Base-by-base conservation (phyloP, 176 grass and related monocot genomes). In the Hordeum marinum region DNA sequence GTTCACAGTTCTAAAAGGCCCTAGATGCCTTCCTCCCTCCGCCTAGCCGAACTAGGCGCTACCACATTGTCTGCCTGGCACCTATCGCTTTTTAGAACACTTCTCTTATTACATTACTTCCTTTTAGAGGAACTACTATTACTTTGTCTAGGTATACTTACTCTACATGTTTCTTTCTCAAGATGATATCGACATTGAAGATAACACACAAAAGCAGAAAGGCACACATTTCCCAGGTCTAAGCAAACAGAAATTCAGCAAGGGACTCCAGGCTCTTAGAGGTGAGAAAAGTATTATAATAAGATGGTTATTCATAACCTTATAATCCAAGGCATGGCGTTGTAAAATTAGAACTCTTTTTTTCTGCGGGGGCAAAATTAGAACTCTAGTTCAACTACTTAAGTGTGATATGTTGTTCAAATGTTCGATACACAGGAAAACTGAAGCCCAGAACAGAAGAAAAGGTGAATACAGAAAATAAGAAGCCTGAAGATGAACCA, bases 141-240 rank as follows among this genome's bases (percentile, higher is more conserved):
- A 12, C 80, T 77, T 89, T 83, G 23, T 40, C 8, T 32, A 41
- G 5, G 21, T 70, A 37, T 84, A 73, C 80, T 87, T 42, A 83
- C 78, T 57, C 11, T 82, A 37, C 54, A 70, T 62, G 26, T 41
- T 82, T 97, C 48, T 88, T 32, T 62, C 32, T 78, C 17, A 86
- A 98, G 92, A 98, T 90, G 95, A 98, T 91, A 98, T 98, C 63
- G 80, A 95, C 66, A 84, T 98, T 64, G 93, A 99, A 35, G 96
- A 94, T 27, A 79, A 42, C 72, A 87, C 86, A 66, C 87, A 89
- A 18, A 94, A 99, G 83, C 84, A 92, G 32, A 99, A 92, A 92
- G 96, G 84, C 63, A 82, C 86, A 68, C 93, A 92, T 78, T 94
- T 96, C 83, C 74, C 91, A 68, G 91, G 73, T 94, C 79, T 96